A percentile compares a stretch with the other conserved stretches of the same genome.
These are phyloP conservation scores for Physcomitrellopsis africana DNA, from an alignment of 225 moss, liverwort and hornwort genomes.

Conservation along the genomic window DNA sequence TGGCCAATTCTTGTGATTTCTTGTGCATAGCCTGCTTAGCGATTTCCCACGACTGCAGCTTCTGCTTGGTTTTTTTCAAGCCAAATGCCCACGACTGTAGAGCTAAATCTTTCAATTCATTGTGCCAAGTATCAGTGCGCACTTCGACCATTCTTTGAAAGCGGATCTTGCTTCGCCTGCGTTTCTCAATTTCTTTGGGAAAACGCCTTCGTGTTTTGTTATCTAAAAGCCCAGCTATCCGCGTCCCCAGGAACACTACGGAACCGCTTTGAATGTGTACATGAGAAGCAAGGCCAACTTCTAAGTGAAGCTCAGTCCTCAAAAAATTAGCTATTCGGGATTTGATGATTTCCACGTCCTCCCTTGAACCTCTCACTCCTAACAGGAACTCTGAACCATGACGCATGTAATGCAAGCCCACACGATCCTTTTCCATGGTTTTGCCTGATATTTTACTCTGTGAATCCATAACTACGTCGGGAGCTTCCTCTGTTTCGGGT, in stretches of 20 bases:
- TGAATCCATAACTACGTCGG: neutral
- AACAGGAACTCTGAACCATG: conserved; percentile 61
- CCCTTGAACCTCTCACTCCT: conserved; percentile 49
- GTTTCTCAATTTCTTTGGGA: conserved; percentile 60
- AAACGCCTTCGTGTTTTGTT: conserved; percentile 44
- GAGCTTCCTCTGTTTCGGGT: conserved; percentile 2
- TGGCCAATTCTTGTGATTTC: conserved; percentile 32
- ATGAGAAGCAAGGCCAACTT: conserved; percentile 47
- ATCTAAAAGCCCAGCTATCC: conserved; percentile 52
- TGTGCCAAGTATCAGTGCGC: conserved; percentile 61
- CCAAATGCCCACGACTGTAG: conserved; percentile 59
- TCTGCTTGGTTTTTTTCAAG: conserved; percentile 50
- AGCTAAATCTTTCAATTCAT: conserved; percentile 56
- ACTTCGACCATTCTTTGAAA: conserved; percentile 42
- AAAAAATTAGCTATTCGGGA: conserved; percentile 51
- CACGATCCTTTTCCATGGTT: conserved; percentile 5
- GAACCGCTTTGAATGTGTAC: conserved; percentile 57
- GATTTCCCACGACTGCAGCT: conserved; percentile 50
- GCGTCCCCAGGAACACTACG: conserved; percentile 59
- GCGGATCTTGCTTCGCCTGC: conserved; percentile 61
- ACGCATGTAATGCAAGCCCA: conserved; percentile 53
- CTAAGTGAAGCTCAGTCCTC: conserved; percentile 54
- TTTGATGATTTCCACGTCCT: conserved; percentile 52
- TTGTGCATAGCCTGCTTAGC: conserved; percentile 51
- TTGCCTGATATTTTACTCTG: neutral